A percentile compares a stretch with the other conserved stretches of the same genome.
These are phyloP conservation scores for Chlamydomonas applanata DNA, from an alignment of 139 green algal genomes.

Conservation along the genomic window DNA sequence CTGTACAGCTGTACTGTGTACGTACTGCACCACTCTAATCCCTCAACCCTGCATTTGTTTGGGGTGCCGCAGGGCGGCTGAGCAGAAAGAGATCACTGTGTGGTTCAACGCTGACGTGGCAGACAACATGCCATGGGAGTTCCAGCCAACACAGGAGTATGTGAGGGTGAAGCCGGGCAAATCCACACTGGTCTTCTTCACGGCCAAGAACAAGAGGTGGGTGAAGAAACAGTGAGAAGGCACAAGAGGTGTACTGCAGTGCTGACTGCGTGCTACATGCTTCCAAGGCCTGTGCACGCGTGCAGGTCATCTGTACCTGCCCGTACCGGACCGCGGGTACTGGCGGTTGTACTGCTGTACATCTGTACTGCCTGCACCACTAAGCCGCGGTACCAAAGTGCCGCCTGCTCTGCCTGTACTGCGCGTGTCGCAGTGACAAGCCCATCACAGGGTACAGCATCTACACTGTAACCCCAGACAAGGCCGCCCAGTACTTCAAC, in stretches of 20 bases:
- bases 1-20: not conserved
- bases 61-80: conserved; percentile 54
- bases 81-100: conserved; percentile 67
- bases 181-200: conserved; percentile 97
- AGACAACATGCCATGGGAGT: conserved; percentile 91
- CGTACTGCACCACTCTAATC: not conserved
- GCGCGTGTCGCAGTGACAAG: conserved; percentile 58
- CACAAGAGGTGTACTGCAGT: not conserved
- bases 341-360: too few relatives aligned
- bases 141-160: conserved; percentile 77
- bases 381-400: too few relatives aligned
- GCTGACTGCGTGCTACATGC: not conserved
- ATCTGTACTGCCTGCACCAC: too few relatives aligned
- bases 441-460: conserved; percentile 90
- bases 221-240: too few relatives aligned
- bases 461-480: conserved; percentile 94
- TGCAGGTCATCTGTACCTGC: too few relatives aligned
- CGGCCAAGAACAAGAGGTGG: conserved; percentile 79
- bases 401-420: too few relatives aligned
- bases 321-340: too few relatives aligned
- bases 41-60: not conserved
- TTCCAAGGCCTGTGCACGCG: not conserved
- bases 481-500: conserved; percentile 95
- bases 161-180: conserved; percentile 83
- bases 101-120: conserved; percentile 91